Evolutionary conservation across 805 yeast species (phyloP), one percentile per base, ranked within the genome.

Genomic region (Candida berthetii): DNA sequence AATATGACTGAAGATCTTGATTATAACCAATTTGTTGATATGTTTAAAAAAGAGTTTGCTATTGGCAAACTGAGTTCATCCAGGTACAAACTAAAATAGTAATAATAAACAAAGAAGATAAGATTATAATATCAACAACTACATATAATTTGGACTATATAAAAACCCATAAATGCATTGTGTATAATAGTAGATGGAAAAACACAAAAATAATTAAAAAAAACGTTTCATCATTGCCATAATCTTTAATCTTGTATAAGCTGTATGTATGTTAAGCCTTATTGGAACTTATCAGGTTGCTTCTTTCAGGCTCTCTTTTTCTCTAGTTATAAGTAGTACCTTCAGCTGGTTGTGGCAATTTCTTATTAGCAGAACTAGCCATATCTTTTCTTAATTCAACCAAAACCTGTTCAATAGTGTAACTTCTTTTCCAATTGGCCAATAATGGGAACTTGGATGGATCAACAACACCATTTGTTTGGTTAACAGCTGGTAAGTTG

Each of bases 381-480:
- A 93, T 91, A 50, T 81, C 86, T 52, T 85, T 85, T 68, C 99
- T 78, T 54, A 93, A 66, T 55, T 90, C 98, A 48, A 90, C 73
- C 48, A 93, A 71, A 7, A 93, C 72, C n/a, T 89, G 85, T 64
- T 93, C 99, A 89, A 93, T 87, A 36, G 90, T 86, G 60, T 83
- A 86, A n/a, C 79, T 71, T 57, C 95, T 74, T 61, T 84, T 88
- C 99, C 99, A 93, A 51, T 77, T 72, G 42, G 76, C 73, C 60
- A 93, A 74, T 14, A 82, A 79, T 32, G 81, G 81, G 50, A 93
- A 81, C 48, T 71, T 71, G 9, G 62, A 46, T 10, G 72, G 57
- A 20, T 72, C 66, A 3, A 85, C 78, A 42, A 61, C 68, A 35
- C 82, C 99, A 56, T 66, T 73, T 35, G 58, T 51, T 27, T 55